Conservation (phyloP, 2,329 filamentous ascomycete genomes). For the Apiospora phragmitis region DNA sequence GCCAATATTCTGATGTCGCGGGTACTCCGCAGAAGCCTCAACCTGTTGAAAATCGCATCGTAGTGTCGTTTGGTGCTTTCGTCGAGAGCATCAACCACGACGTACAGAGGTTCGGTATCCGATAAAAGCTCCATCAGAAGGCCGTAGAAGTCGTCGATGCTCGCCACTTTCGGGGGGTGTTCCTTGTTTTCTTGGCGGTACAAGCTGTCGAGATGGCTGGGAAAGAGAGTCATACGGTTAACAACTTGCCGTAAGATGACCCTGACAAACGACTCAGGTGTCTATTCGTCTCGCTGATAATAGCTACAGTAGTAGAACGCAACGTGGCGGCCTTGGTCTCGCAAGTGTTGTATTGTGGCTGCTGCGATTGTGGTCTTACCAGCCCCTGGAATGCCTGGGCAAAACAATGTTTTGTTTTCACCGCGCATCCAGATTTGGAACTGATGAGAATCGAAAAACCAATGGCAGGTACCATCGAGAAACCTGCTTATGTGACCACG, state of each 20-base stretch:
- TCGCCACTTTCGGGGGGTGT: not conserved
- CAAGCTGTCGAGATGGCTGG: not conserved
- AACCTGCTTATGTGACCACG: not conserved
- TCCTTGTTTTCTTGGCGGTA: not conserved
- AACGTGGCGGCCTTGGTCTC: fast-evolving
- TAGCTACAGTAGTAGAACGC: not conserved
- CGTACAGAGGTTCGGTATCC: not conserved
- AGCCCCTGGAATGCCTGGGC: not conserved
- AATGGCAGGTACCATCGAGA: not conserved
- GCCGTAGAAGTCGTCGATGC: not conserved
- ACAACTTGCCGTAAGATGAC: not conserved
- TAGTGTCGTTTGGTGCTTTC: not conserved
- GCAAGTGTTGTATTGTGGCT: not conserved
- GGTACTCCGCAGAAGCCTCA: not conserved
- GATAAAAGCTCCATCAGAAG: not conserved
- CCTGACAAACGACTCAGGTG: not conserved
- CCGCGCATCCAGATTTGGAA: not conserved
- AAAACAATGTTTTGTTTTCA: not conserved
- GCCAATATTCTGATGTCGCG: not conserved
- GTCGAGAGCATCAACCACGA: not conserved
- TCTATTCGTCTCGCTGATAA: fast-evolving
- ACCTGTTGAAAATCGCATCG: fast-evolving
- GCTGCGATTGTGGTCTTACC: not conserved
- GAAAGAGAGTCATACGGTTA: not conserved
- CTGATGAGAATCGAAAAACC: not conserved